These are phyloP conservation scores for Phlebiopsis flavidoalba DNA, from an alignment of 768 basidiomycete species.

Conservation along the genomic window DNA sequence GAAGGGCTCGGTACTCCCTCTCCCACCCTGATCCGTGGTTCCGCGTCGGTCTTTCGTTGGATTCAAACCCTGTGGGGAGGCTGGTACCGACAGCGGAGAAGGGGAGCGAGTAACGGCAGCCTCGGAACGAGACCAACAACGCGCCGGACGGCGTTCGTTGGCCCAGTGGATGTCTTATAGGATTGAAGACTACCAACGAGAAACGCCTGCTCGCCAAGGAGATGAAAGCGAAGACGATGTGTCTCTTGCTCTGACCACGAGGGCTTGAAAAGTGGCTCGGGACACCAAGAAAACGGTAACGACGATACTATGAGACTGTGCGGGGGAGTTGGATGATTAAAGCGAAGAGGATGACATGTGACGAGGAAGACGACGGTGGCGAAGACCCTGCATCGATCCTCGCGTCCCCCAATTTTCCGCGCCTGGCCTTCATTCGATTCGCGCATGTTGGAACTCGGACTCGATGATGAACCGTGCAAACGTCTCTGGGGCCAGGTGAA, in stretches of 20 bases:
- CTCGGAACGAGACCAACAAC: too few species aligned
- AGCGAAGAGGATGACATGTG: not conserved
- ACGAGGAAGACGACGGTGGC: not conserved
- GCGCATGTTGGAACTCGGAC: slow-evolving; percentile 1
- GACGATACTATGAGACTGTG: not conserved
- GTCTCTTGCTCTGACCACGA: too few species aligned
- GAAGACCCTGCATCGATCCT: not conserved
- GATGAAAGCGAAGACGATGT: too few species aligned
- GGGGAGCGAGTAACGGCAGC: not conserved
- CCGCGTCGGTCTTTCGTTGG: too few species aligned
- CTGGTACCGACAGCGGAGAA: not conserved
- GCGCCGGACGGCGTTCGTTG: too few species aligned
- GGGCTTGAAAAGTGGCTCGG: not conserved
- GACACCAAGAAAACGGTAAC: not conserved
- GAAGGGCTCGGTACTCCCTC: too few species aligned
- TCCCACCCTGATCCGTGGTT: too few species aligned
- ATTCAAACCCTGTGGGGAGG: not conserved
- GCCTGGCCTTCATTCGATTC: not conserved
- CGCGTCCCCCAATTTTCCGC: not conserved
- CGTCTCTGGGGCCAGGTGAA: slow-evolving; percentile 3
- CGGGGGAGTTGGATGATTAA: not conserved
- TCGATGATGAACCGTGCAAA: slow-evolving; percentile 4
- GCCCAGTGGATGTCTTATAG: too few species aligned
- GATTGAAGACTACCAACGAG: too few species aligned
- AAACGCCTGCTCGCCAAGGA: too few species aligned